Evolutionary conservation across 2,329 filamentous ascomycete species (phyloP), one percentile per base, ranked within the genome.

Genomic region (Delphinella strobiligena): DNA sequence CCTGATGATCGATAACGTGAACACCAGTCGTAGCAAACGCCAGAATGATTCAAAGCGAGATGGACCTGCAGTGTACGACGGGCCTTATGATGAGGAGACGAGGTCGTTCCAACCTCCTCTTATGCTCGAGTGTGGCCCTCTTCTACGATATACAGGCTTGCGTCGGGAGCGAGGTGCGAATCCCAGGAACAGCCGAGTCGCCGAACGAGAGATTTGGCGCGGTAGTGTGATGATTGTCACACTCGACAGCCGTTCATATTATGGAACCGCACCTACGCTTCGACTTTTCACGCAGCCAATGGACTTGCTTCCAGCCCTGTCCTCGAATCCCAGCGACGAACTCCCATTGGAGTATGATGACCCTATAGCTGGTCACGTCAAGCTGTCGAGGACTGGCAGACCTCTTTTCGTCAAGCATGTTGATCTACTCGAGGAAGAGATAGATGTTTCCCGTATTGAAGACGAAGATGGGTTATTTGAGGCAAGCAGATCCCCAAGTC

Each of bases 141-240:
- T 98, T 16, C 65, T 98, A 46, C 78, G 91, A 44, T 98, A 93
- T 58, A 89, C 82, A 40, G 91, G 93, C 15, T 76, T 94, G 31
- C 76, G 80, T 31, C 69, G 69, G 30, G 75, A 93, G 35, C 38
- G 58, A 56, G 49, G 57, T 54, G 47, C 31, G 44, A 38, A 39
- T 8, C 29, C 24, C 19, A 36, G 32, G 14, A 36, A 32, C 18
- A 54, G 47, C n/a, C 49, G 55, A 12, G 51, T 55, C 36, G 48
- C 53, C 9, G 78, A 85, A 32, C 74, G 77, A 37, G 85, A 94
- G 51, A 78, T 89, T 15, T 98, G 91, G 91, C 77, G 88, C 57
- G 91, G 91, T 4, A 93, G 78, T 44, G 72, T 96, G 42, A 87
- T 98, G 85, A 94, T 98, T 51, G 87, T 98, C 16, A 96, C 91